phyloP scores from a whole-genome alignment of 495 filamentous ascomycete genomes.

The Podospora australis region DNA sequence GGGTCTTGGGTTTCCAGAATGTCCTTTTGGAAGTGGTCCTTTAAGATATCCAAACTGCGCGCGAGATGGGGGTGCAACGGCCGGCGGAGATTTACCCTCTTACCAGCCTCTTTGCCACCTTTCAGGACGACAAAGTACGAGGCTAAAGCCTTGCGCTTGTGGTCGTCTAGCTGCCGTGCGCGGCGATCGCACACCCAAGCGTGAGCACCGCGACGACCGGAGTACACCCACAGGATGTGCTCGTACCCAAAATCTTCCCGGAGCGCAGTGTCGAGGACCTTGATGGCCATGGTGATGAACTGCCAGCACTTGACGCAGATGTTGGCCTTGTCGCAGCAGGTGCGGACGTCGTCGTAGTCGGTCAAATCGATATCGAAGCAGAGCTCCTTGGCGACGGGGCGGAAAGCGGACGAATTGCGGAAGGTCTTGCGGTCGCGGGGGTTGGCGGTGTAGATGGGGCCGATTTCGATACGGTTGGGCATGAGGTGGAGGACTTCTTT shows the following conservation, averaged over 20 bases:
- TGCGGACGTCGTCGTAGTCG: slow-evolving; percentile 94
- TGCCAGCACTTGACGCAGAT: slow-evolving; percentile 94
- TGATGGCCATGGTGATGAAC: slow-evolving; percentile 96
- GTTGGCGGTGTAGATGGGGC: slow-evolving; percentile 88
- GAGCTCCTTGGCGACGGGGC: slow-evolving; percentile 79
- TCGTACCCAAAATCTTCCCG: slow-evolving; percentile 92
- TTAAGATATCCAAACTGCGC: slow-evolving; percentile 80
- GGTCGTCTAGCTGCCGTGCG: slow-evolving; percentile 75
- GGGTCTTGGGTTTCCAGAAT: slow-evolving; percentile 83
- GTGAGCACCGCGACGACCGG: slow-evolving; percentile 90
- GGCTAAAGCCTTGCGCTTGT: slow-evolving; percentile 72
- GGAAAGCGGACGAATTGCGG: slow-evolving; percentile 64
- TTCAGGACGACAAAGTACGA: slow-evolving; percentile 81
- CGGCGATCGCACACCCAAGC: slow-evolving; percentile 96
- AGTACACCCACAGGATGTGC: slow-evolving; percentile 98
- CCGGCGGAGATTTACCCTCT: slow-evolving; percentile 77
- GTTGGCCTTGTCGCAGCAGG: slow-evolving; percentile 86
- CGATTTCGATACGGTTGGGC: slow-evolving; percentile 94
- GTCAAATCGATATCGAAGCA: slow-evolving; percentile 99
- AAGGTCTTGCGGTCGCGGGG: slow-evolving; percentile 88
- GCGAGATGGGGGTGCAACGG: slow-evolving; percentile 86
- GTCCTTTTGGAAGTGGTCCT: slow-evolving; percentile 67
- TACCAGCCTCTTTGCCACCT: slow-evolving; percentile 76
- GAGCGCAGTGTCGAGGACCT: slow-evolving; percentile 78
- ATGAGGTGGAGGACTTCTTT: slow-evolving; percentile 83